Base-by-base conservation (phyloP, 2,329 filamentous ascomycete species). In the Beauveria scarabaeidicola region DNA sequence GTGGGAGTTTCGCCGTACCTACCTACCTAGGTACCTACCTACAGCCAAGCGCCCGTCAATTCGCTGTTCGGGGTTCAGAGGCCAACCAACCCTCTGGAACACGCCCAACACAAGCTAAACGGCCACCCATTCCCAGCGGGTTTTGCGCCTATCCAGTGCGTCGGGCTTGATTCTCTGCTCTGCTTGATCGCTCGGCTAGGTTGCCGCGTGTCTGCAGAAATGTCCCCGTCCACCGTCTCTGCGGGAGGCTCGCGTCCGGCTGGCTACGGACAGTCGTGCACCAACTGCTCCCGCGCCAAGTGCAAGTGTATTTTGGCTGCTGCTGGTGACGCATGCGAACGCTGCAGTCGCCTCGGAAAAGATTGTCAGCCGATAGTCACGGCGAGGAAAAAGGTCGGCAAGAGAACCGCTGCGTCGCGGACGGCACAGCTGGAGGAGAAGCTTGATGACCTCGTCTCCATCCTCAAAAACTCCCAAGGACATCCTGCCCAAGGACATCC, bases 361-460 rank as follows among this genome's bases (percentile, higher is more conserved):
- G 68, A 75, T 25, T 81, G 79, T 56, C 70, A 75, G 50, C 76
- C 76, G 38, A 77, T 78, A 21, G 66, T 72, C 21, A 73, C 75
- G 3, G 69, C 73, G 46, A 69, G 75, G 40, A 75, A 73, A 61
- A 72, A 75, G 10, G 67, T 70, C 60, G 54, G 68, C 61, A 71
- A 72, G 64, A 67, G 70, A 62, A 64, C 70, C 56, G 61, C 69
- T 40, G 64, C 70, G 10, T 73, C 71, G 29, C 72, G 75, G 21
- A 74, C 76, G 5, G 75, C 76, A 8, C 75, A 78, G 61, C 70
- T 81, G 7, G 78, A 81, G 67, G 76, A 78, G 64, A 80, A 79
- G 68, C 69, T 81, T 8, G 76, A 80, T 50, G 74, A 78, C 59
- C 68, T 81, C 3, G 75, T 79, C 19, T 74, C 74, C 3, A 73